Evolutionary conservation across 352 stramenopile species (phyloP).

Genomic region (Globisporangium spinosum): DNA sequence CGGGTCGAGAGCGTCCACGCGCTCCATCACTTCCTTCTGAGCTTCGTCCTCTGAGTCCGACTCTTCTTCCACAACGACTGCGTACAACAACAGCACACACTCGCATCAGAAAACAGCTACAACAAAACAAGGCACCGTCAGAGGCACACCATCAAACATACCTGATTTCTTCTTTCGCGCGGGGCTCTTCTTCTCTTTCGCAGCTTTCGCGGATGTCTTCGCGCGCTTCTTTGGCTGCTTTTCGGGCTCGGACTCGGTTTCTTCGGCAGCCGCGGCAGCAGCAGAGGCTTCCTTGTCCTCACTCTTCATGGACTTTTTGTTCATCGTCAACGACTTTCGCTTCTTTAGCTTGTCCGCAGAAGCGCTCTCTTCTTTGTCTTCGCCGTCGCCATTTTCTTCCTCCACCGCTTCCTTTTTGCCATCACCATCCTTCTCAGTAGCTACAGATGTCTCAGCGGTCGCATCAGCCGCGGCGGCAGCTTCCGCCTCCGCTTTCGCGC

Average conservation of each 20-base stretch:
- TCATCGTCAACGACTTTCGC: slow-evolving; percentile 12
- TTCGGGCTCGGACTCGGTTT: slow-evolving; percentile 50
- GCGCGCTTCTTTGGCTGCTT: slow-evolving; percentile 44
- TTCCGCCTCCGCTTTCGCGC: background rate
- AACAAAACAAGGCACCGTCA: background rate
- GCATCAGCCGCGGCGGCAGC: background rate
- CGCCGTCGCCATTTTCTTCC: background rate
- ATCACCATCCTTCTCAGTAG: background rate
- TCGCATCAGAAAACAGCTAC: background rate
- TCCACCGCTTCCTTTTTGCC: background rate
- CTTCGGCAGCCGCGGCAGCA: slow-evolving; percentile 19
- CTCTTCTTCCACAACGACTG: slow-evolving; percentile 21
- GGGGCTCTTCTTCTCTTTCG: slow-evolving; percentile 27
- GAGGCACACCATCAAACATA: background rate
- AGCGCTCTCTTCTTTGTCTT: background rate
- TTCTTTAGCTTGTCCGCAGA: slow-evolving; percentile 14
- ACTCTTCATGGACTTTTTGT: slow-evolving; percentile 16
- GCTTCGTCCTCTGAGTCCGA: slow-evolving; percentile 40
- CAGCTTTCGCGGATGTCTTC: slow-evolving; percentile 20
- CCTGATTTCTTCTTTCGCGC: slow-evolving; percentile 45
- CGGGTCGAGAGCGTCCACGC: slow-evolving; percentile 46
- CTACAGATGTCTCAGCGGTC: background rate
- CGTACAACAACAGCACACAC: slow-evolving; percentile 1
- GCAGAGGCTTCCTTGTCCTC: background rate
- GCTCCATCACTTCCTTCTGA: slow-evolving; percentile 29